Conservation (phyloP, 352 stramenopile genomes). For the Pythium monospermum region DNA sequence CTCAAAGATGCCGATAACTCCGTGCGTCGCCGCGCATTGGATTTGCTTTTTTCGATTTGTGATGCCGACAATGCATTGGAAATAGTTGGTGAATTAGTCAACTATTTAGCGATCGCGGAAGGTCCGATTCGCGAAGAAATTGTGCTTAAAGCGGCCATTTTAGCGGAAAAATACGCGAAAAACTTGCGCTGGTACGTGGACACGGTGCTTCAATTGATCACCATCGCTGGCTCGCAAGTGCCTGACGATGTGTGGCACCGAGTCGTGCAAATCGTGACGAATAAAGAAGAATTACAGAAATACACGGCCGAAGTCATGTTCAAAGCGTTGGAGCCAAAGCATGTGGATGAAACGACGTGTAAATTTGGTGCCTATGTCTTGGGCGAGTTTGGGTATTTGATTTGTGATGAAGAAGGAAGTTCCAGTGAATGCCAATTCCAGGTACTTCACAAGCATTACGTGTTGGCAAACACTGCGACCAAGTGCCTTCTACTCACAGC, state of each 20-base stretch:
- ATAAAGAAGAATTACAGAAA: constrained; percentile 92
- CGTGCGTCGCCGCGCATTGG: constrained; percentile 92
- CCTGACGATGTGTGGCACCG: constrained; percentile 97
- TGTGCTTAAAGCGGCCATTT: constrained; percentile 98
- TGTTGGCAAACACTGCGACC: constrained; percentile 72
- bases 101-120: constrained; percentile 92
- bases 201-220: constrained; percentile 97
- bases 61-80: constrained; percentile 93
- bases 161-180: constrained; percentile 96
- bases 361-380: constrained; percentile 95
- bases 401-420: constrained; percentile 86
- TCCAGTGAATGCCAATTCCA: constrained; percentile 92
- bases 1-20: constrained; percentile 97
- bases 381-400: constrained; percentile 97
- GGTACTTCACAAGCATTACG: constrained; percentile 96
- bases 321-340: constrained; percentile 89
- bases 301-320: constrained; percentile 70
- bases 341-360: constrained; percentile 94
- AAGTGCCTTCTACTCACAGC: constrained; percentile 94
- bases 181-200: constrained; percentile 97
- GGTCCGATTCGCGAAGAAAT: constrained; percentile 93
- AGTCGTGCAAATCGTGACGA: constrained; percentile 99
- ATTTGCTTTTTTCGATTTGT: constrained; percentile 98
- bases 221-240: constrained; percentile 90
- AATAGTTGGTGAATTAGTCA: constrained; percentile 96